phyloP scores from a whole-genome alignment of 139 green algal species.

The Chlamydomonas sp. region DNA sequence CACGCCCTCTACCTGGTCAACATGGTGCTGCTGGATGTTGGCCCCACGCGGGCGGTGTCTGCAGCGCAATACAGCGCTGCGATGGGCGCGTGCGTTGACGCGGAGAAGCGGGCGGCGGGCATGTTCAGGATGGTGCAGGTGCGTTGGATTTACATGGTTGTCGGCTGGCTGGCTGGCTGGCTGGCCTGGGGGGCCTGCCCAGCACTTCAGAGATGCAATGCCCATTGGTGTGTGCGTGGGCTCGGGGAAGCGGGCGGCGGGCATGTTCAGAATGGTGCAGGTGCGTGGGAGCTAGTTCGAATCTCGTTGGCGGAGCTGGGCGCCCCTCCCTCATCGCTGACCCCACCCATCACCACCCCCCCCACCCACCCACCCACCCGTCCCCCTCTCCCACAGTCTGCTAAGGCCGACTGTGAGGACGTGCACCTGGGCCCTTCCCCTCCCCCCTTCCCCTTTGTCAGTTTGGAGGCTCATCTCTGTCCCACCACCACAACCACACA shows the following conservation, averaged over 20 bases:
- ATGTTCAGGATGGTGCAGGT: constrained; percentile 7
- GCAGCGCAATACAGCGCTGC: neutral
- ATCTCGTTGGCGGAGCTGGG: too few species aligned
- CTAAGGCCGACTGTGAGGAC: too few species aligned
- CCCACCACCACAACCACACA: too few species aligned
- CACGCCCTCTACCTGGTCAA: constrained; percentile 9
- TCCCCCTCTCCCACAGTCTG: too few species aligned
- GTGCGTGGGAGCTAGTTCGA: neutral
- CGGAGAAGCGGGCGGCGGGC: constrained; percentile 5
- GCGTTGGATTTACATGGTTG: constrained; percentile 1
- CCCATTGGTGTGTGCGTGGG: neutral
- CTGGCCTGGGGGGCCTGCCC: neutral
- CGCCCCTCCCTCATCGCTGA: too few species aligned
- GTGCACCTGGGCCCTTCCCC: too few species aligned
- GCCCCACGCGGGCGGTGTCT: neutral
- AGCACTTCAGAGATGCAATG: neutral
- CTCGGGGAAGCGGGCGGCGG: constrained; percentile 5
- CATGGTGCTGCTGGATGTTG: constrained; percentile 12
- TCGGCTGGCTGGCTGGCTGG: neutral
- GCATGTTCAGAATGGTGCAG: constrained; percentile 3
- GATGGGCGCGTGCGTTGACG: neutral
- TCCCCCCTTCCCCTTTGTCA: too few species aligned
- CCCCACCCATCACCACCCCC: too few species aligned
- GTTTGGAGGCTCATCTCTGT: too few species aligned
- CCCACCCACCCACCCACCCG: too few species aligned